Base-by-base conservation (phyloP, 2,329 filamentous ascomycete species). In the Chalara sp. region DNA sequence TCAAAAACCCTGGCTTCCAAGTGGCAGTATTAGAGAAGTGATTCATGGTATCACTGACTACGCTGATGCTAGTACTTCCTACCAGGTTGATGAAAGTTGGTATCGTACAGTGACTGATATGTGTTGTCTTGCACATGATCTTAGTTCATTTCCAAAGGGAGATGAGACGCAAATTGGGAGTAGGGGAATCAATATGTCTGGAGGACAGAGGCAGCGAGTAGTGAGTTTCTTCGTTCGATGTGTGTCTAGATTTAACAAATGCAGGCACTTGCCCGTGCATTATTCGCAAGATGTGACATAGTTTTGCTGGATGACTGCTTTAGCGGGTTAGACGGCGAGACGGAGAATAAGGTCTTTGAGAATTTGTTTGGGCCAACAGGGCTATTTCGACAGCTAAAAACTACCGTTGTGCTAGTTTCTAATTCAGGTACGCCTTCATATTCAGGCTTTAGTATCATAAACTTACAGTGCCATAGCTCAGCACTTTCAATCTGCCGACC, bases 241-340 rank as follows among this genome's bases (percentile, higher is more conserved):
- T 52, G n/a, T 12, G 30, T 28, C 12, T 7, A 13, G 21, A 32
- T 28, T 44, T 53, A 31, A 31, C 32, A 48, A 33, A 46, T 52
- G 2, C 46, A 60, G 52, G 67, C 71, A 3, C 59, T 78, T 1
- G 75, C 76, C 4, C 65, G 76, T 12, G 74, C 74, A 1, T 59
- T 78, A 0, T 79, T 75, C 51, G 65, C 70, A 1, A 55, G 64
- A 6, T 63, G 59, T 6, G 57, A 67, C 1, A 60, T 76, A 1
- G 13, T 74, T 1, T 32, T 79, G 3, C 58, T 78, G 1, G 75
- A 79, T 50, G 74, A 78, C 47, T 60, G 68, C 0, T 69, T 77
- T 35, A 72, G 72, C 45, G 70, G 68, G 0, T 63, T 77, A 2
- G 75, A 76, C 51, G 64, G 66, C 1, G 61, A 67, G 4, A 80